Evolutionary conservation across 805 yeast genomes (phyloP), one percentile per base, ranked within the genome.

Genomic region (Sporopachydermia lactativora): DNA sequence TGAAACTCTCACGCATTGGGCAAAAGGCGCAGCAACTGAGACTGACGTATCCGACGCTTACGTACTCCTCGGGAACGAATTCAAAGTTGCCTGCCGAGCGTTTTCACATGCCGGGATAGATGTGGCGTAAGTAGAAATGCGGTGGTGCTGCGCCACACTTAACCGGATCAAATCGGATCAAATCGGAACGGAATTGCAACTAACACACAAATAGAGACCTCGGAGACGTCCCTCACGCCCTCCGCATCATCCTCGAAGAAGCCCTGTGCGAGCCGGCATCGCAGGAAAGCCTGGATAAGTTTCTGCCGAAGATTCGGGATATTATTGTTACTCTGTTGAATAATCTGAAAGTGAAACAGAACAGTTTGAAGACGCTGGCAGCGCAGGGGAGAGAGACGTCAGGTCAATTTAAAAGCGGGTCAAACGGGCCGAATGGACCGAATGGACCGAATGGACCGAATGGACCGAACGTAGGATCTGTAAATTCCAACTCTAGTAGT

Each of bases 31-130:
- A n/a, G 86, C 84, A 4, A 70, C 78, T 17, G 97, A 88, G 37
- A 73, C 73, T 42, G 83, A 74, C 46, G 96, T 92, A 2, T 84
- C 95, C 2, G 84, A 86, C 51, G 81, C 86, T 3, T 92, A 85
- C 56, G 98, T 92, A 13, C 79, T 75, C 47, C 69, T 92, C 18
- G 98, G 98, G 1, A 92, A 88, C 53, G 96, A 89, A 58, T 92
- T 86, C 65, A 77, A 89, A 49, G 74, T 82, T 3, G 83, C 94
- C 1, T 76, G 88, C 16, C 70, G 84, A 44, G 82, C 94, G 2
- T 88, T 89, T 55, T 62, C 76, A 3, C 69, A 68, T 42, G 79
- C 84, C 2, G 94, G 94, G 1, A 75, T 92, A 3, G 88, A 81
- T 48, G 79, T 81, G 5, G 47, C 45, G 47, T 49, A 35, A n/a